These are phyloP conservation scores for Elongisporangium senticosum DNA, from an alignment of 352 stramenopile genomes.

Conservation along the genomic window DNA sequence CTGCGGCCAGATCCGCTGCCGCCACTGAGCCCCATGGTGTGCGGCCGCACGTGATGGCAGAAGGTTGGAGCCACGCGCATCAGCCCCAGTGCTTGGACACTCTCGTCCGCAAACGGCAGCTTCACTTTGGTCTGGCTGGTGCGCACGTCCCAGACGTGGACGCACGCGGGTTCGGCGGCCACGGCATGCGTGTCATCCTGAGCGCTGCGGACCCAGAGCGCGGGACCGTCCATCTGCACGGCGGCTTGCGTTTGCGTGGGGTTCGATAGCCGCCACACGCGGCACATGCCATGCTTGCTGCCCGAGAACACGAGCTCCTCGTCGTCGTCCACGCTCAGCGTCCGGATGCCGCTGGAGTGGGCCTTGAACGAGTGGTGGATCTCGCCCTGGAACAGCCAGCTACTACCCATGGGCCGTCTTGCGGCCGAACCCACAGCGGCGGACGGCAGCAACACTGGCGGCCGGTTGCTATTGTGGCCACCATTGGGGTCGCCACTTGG, in stretches of 20 bases:
- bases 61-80: conserved; percentile 11
- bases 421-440: background rate
- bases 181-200: conserved; percentile 28
- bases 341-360: conserved; percentile 55
- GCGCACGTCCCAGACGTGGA: conserved; percentile 66
- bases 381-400: conserved; percentile 30
- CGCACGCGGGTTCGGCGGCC: conserved; percentile 31
- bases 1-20: background rate
- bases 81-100: conserved; percentile 32
- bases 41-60: background rate
- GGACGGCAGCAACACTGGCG: background rate
- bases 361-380: conserved; percentile 53
- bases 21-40: background rate
- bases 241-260: conserved; percentile 20
- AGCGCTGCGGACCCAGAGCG: conserved; percentile 17
- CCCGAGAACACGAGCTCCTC: conserved; percentile 60
- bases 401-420: conserved; percentile 9
- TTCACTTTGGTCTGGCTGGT: conserved; percentile 54
- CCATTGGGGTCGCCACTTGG: background rate
- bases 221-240: conserved; percentile 19
- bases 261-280: conserved; percentile 59
- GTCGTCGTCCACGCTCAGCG: conserved; percentile 45
- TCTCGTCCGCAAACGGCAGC: conserved; percentile 49
- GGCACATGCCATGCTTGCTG: conserved; percentile 71
- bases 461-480: background rate